Evolutionary conservation across 352 stramenopile genomes (phyloP).

Genomic region (Phytophthora brassicae): DNA sequence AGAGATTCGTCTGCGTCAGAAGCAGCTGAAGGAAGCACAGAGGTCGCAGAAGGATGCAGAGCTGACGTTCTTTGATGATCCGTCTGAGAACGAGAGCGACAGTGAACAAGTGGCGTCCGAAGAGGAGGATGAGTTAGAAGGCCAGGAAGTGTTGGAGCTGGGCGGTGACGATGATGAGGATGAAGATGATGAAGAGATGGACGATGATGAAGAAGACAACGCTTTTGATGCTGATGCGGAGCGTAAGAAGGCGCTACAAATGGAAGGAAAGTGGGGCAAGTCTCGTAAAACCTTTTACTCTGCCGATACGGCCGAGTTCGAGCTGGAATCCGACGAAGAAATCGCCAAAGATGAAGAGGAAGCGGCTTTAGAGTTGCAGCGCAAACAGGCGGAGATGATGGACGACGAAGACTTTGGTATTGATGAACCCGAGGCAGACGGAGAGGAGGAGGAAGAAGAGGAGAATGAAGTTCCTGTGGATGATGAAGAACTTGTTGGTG

Average conservation of each 20-base stretch:
- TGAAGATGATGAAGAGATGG: slow-evolving; percentile 35
- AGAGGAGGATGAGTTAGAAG: slow-evolving; percentile 57
- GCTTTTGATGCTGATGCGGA: slow-evolving; percentile 62
- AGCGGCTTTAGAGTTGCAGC: slow-evolving; percentile 80
- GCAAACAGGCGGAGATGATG: slow-evolving; percentile 84
- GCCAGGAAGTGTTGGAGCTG: slow-evolving; percentile 73
- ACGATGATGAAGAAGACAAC: slow-evolving; percentile 51
- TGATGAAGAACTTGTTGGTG: slow-evolving; percentile 68
- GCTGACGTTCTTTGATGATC: slow-evolving; percentile 86
- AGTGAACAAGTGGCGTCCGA: slow-evolving; percentile 61
- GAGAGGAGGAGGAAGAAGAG: slow-evolving; percentile 45
- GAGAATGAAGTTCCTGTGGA: slow-evolving; percentile 39
- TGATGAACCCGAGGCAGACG: slow-evolving; percentile 42
- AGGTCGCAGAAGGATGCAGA: slow-evolving; percentile 62
- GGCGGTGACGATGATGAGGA: slow-evolving; percentile 52
- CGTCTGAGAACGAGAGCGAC: slow-evolving; percentile 72
- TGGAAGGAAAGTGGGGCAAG: slow-evolving; percentile 86
- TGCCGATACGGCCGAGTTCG: slow-evolving; percentile 80
- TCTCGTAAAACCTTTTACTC: slow-evolving; percentile 89
- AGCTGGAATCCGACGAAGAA: slow-evolving; percentile 81
- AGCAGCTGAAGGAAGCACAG: slow-evolving; percentile 62
- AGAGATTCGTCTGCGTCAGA: slow-evolving; percentile 69
- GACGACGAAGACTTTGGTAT: slow-evolving; percentile 88
- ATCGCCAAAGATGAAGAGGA: slow-evolving; percentile 82
- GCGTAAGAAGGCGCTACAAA: slow-evolving; percentile 71